These are phyloP conservation scores for Balamuthia mandrillaris DNA, from an alignment of 208 protist genomes.

Conservation along the genomic window DNA sequence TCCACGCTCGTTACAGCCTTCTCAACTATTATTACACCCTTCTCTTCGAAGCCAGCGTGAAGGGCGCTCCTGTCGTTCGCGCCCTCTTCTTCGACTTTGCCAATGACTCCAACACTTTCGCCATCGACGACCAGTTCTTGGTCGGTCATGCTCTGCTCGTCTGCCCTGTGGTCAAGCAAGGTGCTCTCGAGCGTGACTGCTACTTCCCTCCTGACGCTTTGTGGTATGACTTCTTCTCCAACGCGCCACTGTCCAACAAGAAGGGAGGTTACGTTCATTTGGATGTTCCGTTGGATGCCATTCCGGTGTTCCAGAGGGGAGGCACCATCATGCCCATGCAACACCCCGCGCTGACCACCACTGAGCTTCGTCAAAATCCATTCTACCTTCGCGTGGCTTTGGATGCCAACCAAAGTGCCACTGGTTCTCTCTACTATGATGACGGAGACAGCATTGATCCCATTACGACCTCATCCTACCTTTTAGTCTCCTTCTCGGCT, in stretches of 20 bases:
- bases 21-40: conserved; percentile 77
- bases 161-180: conserved; percentile 54
- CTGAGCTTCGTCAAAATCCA: neutral
- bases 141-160: conserved; percentile 56
- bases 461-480: too few species aligned
- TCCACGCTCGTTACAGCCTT: conserved; percentile 64
- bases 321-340: neutral
- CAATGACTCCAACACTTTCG: conserved; percentile 44
- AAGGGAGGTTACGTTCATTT: neutral
- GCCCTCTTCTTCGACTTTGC: conserved; percentile 76
- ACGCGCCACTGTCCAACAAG: neutral
- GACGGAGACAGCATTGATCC: too few species aligned
- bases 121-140: conserved; percentile 68
- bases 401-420: too few species aligned
- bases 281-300: neutral
- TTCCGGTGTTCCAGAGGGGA: neutral
- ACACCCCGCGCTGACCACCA: neutral
- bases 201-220: conserved; percentile 66
- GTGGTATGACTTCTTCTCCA: conserved; percentile 74
- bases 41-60: neutral
- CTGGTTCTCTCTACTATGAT: too few species aligned
- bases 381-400: too few species aligned
- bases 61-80: conserved; percentile 53
- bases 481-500: too few species aligned
- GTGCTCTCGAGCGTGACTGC: conserved; percentile 30